Conservation (phyloP, 2,329 filamentous ascomycete species). For the Aspergillus puulaauensis region DNA sequence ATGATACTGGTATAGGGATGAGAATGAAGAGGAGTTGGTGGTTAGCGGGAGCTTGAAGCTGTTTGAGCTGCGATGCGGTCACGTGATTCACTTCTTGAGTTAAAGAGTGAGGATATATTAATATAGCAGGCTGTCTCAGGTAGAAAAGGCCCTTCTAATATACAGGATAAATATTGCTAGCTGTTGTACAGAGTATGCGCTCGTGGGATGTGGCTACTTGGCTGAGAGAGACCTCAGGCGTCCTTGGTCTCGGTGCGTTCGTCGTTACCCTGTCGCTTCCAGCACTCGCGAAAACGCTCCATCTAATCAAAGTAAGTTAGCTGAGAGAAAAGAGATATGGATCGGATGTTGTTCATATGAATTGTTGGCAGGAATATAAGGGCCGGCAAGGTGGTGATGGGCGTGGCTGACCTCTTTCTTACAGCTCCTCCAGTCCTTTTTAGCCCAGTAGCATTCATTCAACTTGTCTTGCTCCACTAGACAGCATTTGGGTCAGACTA, state of each 20-base stretch:
- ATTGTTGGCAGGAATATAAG: neutral
- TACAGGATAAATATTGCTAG: conserved; percentile 7
- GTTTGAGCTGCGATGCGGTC: conserved; percentile 17
- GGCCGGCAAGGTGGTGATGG: neutral
- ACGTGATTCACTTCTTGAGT: conserved; percentile 20
- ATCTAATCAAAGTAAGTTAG: conserved; percentile 58
- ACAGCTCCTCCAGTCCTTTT: conserved; percentile 92
- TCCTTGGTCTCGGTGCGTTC: conserved; percentile 77
- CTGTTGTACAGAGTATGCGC: conserved; percentile 8
- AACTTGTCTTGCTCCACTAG: conserved; percentile 83
- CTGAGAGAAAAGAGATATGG: neutral
- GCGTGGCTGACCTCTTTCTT: conserved; percentile 71
- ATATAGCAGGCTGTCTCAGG: neutral
- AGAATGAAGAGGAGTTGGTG: neutral
- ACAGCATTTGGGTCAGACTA: neutral
- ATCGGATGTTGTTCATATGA: neutral
- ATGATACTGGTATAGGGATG: neutral
- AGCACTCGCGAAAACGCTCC: conserved; percentile 84
- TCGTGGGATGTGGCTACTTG: neutral
- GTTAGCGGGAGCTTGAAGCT: conserved; percentile 7
- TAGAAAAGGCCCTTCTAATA: neutral
- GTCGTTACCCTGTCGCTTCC: conserved; percentile 87
- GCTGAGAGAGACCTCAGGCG: conserved; percentile 36
- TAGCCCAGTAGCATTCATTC: conserved; percentile 94
- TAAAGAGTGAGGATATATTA: neutral